A percentile compares a stretch with the other conserved stretches of the same genome.
Conservation (phyloP, 2,329 filamentous ascomycete species). For the Stromatinia cepivora region DNA sequence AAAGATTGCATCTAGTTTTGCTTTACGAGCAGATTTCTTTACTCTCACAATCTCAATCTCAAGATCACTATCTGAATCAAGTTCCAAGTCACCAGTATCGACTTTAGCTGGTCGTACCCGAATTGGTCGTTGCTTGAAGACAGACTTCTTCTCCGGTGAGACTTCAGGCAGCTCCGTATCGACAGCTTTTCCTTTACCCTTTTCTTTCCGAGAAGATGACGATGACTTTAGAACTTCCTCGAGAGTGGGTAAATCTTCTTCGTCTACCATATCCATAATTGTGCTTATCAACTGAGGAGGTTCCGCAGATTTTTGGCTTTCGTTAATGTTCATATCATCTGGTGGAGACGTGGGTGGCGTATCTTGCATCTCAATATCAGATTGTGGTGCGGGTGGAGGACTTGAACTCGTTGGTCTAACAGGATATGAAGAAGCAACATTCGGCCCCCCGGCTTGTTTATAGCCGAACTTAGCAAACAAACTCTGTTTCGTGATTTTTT, state of each 20-base stretch:
- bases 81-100: constrained; percentile 40
- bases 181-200: constrained; percentile 61
- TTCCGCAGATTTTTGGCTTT: constrained; percentile 34
- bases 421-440: constrained; percentile 39
- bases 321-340: constrained; percentile 25
- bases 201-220: constrained; percentile 45
- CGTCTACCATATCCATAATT: not conserved
- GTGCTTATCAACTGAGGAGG: constrained; percentile 9
- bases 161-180: constrained; percentile 31
- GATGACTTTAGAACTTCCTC: constrained; percentile 31
- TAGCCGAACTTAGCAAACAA: constrained; percentile 85
- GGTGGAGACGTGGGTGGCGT: constrained; percentile 72
- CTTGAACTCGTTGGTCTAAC: constrained; percentile 56
- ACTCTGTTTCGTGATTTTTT: constrained; percentile 81
- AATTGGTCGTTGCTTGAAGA: constrained; percentile 39
- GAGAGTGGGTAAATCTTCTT: constrained; percentile 28
- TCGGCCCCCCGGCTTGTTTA: constrained; percentile 45
- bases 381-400: constrained; percentile 45
- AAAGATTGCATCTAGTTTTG: constrained; percentile 64
- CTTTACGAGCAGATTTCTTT: constrained; percentile 44
- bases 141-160: constrained; percentile 30
- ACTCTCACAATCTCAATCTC: constrained; percentile 42
- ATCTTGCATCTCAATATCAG: constrained; percentile 55
- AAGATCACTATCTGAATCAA: constrained; percentile 51
- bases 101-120: constrained; percentile 46